These are phyloP conservation scores for Artemisia annua DNA, from an alignment of 129 eudicot genomes.

Conservation along the genomic window DNA sequence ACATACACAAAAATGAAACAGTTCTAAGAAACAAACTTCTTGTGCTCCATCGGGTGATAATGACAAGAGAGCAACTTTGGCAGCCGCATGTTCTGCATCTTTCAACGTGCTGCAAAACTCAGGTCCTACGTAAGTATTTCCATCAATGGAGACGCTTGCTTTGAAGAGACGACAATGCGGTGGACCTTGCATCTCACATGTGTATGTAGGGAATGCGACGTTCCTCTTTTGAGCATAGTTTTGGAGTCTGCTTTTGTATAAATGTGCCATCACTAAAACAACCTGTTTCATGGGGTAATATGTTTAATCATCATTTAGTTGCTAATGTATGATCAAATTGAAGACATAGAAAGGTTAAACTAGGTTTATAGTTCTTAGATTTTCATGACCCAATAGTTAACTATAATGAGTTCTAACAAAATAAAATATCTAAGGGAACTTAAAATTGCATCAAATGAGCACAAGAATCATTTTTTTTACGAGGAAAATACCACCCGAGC, in stretches of 20 bases:
- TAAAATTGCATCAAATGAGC: too few species aligned
- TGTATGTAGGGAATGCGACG: conserved; percentile 55
- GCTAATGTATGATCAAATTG: too few species aligned
- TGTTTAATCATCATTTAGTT: too few species aligned
- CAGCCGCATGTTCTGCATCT: conserved; percentile 83
- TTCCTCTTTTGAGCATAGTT: conserved; percentile 65
- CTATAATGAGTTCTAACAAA: too few species aligned
- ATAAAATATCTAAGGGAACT: too few species aligned
- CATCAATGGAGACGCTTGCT: conserved; percentile 62
- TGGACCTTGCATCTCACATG: conserved; percentile 62
- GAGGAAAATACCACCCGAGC: too few species aligned
- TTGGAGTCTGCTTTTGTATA: conserved; percentile 61
- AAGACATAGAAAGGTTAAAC: too few species aligned
- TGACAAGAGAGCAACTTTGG: conserved; percentile 64
- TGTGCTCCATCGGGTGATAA: conserved; percentile 44
- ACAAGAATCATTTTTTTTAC: too few species aligned
- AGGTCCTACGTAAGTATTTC: conserved; percentile 42
- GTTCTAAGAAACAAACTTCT: conserved; percentile 50
- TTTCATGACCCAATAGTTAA: too few species aligned
- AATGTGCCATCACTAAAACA: not conserved
- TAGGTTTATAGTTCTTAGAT: too few species aligned
- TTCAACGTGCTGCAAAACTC: conserved; percentile 53
- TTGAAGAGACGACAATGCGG: conserved; percentile 69
- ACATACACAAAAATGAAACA: not conserved
- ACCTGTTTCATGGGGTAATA: too few species aligned